These are phyloP conservation scores for Stromatinia cepivora DNA, from an alignment of 2,329 filamentous ascomycete genomes.

Conservation along the genomic window DNA sequence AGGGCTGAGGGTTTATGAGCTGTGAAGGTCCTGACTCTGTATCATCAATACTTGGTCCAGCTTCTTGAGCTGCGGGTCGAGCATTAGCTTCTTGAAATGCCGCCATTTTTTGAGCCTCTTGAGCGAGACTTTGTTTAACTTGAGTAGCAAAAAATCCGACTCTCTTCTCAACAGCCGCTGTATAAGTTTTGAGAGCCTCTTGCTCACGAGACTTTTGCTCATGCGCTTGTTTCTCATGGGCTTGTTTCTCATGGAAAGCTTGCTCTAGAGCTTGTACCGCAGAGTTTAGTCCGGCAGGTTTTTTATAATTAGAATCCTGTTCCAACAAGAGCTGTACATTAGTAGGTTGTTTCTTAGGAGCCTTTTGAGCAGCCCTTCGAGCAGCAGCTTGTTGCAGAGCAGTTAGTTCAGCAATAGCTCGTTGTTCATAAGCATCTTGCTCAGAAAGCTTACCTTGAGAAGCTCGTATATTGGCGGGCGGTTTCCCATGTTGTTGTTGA, in stretches of 20 bases:
- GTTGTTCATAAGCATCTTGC: too few species aligned
- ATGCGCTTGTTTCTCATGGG: background rate
- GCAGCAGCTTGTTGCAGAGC: too few species aligned
- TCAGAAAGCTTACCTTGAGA: too few species aligned
- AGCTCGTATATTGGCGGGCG: too few species aligned
- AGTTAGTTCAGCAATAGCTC: too few species aligned
- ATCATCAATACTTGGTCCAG: background rate
- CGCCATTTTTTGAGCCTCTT: background rate
- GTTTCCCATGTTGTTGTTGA: background rate
- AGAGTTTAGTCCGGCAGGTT: too few species aligned
- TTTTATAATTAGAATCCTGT: too few species aligned
- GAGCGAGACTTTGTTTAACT: background rate
- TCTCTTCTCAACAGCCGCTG: background rate
- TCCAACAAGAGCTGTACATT: too few species aligned
- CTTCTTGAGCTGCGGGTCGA: background rate
- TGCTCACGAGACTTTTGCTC: background rate
- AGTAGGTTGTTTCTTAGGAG: too few species aligned
- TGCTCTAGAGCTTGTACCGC: too few species aligned
- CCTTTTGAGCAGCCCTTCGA: too few species aligned
- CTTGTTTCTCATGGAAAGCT: background rate
- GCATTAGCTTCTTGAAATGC: background rate
- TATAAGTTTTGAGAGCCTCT: background rate
- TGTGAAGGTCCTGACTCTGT: background rate
- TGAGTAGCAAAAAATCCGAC: background rate
- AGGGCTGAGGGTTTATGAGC: background rate